Evolutionary conservation across 1,284 basidiomycete species (phyloP).

Genomic region (Cryptococcus maquisensis): DNA sequence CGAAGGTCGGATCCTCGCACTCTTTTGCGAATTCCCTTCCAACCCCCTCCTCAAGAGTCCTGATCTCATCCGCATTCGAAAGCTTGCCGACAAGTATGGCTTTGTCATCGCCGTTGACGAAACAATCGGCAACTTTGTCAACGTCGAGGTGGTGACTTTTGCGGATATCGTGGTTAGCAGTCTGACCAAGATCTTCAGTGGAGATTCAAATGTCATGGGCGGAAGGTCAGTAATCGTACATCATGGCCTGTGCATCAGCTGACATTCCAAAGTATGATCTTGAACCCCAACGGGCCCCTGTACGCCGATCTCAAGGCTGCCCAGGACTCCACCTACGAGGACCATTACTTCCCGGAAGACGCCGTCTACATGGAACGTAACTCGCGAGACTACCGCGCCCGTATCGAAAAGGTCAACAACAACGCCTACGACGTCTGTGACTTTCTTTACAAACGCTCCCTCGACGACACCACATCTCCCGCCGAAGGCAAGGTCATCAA

Average conservation of each 20-base stretch:
- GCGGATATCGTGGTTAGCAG: conserved; percentile 93
- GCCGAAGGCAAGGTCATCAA: conserved; percentile 59
- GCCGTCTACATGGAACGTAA: conserved; percentile 97
- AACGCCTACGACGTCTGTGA: conserved; percentile 81
- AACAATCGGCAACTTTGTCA: conserved; percentile 93
- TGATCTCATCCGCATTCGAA: conserved; percentile 70
- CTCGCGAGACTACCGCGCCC: conserved; percentile 80
- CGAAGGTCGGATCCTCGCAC: conserved; percentile 50
- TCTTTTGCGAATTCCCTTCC: conserved; percentile 80
- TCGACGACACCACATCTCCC: conserved; percentile 32
- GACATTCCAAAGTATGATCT: conserved; percentile 59
- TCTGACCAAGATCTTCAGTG: conserved; percentile 92
- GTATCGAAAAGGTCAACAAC: conserved; percentile 71
- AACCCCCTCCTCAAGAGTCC: conserved; percentile 87
- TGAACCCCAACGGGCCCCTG: conserved; percentile 73
- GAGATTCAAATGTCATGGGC: conserved; percentile 95
- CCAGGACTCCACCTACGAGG: conserved; percentile 68
- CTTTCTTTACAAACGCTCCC: conserved; percentile 63
- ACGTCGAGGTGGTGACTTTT: conserved; percentile 85
- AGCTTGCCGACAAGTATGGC: conserved; percentile 79
- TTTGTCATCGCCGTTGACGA: conserved; percentile 92
- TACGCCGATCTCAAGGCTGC: conserved; percentile 63
- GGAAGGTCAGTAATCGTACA: conserved; percentile 62
- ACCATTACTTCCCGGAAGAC: conserved; percentile 85
- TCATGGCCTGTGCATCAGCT: not conserved